phyloP scores from a whole-genome alignment of 2,329 filamentous ascomycete species.

The Botrytis fragariae region DNA sequence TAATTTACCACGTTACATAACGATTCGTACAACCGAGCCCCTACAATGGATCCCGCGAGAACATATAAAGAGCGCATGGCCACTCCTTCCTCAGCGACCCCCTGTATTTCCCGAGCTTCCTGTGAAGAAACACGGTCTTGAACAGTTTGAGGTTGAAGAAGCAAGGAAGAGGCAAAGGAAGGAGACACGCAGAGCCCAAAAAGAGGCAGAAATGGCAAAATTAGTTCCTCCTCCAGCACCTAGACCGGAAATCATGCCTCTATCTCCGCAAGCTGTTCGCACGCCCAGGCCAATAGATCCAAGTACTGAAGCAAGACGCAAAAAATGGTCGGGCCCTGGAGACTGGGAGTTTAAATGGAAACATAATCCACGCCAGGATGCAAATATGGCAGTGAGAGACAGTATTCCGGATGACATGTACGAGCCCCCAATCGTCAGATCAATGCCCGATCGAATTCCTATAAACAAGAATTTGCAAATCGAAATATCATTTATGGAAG shows the following conservation, averaged over 20 bases:
- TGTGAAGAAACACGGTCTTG: background rate
- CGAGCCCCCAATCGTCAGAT: background rate
- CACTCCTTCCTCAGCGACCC: background rate
- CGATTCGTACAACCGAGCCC: background rate
- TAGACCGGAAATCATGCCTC: background rate
- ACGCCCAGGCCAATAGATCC: background rate
- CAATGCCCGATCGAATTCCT: background rate
- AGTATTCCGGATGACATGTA: background rate
- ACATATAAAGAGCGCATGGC: background rate
- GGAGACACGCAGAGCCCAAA: background rate
- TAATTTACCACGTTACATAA: rapidly evolving
- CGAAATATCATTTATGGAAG: background rate
- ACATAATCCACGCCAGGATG: background rate
- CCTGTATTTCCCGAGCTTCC: background rate
- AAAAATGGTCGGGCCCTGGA: background rate
- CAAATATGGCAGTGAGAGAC: background rate
- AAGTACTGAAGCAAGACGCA: rapidly evolving
- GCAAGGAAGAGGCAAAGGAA: background rate
- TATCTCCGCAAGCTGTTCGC: background rate
- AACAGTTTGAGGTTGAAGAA: background rate
- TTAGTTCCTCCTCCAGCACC: background rate
- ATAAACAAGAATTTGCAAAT: rapidly evolving
- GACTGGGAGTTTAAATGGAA: background rate
- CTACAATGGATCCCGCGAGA: background rate
- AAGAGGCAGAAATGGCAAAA: background rate